Base-by-base conservation (phyloP, 2,329 filamentous ascomycete species). In the Arthroderma sp. region DNA sequence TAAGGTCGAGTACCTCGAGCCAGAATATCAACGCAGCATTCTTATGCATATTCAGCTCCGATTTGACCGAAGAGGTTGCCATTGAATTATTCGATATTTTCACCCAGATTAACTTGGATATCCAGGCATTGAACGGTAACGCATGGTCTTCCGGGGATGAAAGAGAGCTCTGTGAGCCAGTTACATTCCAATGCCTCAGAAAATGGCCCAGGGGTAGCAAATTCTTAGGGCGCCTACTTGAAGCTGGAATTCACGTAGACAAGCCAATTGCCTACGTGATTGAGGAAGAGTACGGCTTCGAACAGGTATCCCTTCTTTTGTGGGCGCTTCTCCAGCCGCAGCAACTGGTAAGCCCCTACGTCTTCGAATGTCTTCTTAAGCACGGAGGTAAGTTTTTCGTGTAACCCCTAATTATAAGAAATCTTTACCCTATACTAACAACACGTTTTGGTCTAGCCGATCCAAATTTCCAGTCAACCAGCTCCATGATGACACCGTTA, bases 261-360 rank as follows among this genome's bases (percentile, higher is more conserved):
- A 79, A 83, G 62, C 72, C 72, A 58, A 73, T 73, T 1, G 72
- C 63, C 0, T 71, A 67, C 2, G 71, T 81, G 1, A 69, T 78
- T 57, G 70, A 76, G 0, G 73, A 76, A 9, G 59, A 76, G 0
- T 74, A 77, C 1, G 77, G 79, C 37, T 70, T 74, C 2, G 83
- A 87, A 66, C 70, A 74, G 8, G 74, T 83, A 47, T 80, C 79
- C 1, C 71, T 83, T 1, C 69, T 86, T 6, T 71, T 79, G 54
- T 86, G 83, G 83, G 77, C 81, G 0, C 72, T 86, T 55, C 70
- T 80, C 5, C 81, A 85, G 61, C 80, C 81, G 0, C 80, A 84
- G 61, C 85, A 85, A 66, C 77, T 77, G 60, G 75, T 85, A 54
- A 83, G 81, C 66, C 81, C 78, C 35, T 67, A 72, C 3, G 70